phyloP scores from a whole-genome alignment of 805 yeast genomes.

The Metschnikowia colocasiae region DNA sequence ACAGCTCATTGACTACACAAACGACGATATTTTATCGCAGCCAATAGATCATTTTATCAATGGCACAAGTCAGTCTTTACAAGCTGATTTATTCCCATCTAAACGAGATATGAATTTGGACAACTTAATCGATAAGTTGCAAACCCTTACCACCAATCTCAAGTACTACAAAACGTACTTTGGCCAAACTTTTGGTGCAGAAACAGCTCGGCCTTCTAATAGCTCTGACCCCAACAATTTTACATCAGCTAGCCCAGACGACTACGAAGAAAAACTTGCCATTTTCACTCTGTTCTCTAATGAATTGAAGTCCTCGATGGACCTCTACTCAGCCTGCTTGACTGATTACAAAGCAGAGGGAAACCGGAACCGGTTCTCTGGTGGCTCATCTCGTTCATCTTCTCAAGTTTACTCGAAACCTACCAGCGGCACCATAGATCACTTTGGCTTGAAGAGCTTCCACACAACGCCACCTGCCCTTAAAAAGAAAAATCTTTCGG shows the following conservation, averaged over 20 bases:
- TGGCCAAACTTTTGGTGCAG: not conserved
- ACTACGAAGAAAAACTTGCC: slow-evolving; percentile 33
- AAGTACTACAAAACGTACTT: slow-evolving; percentile 35
- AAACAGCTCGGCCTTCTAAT: not conserved
- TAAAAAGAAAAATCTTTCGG: slow-evolving; percentile 24
- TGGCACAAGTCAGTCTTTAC: not conserved
- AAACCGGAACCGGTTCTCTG: slow-evolving; percentile 1
- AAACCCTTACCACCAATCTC: slow-evolving; percentile 32
- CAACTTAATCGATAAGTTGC: slow-evolving; percentile 28
- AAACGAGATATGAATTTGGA: slow-evolving; percentile 19
- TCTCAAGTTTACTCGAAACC: slow-evolving; percentile 19
- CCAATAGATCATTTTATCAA: not conserved
- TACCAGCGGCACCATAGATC: slow-evolving; percentile 16
- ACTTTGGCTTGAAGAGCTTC: slow-evolving; percentile 30
- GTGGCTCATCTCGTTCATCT: slow-evolving; percentile 12
- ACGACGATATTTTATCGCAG: slow-evolving; percentile 14
- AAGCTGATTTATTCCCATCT: slow-evolving; percentile 4
- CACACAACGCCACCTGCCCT: slow-evolving; percentile 24
- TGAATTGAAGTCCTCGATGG: slow-evolving; percentile 28
- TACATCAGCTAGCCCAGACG: slow-evolving; percentile 23
- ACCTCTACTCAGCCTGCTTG: slow-evolving; percentile 29
- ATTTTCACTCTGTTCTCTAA: slow-evolving; percentile 35
- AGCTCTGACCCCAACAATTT: not conserved
- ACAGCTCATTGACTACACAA: slow-evolving; percentile 15
- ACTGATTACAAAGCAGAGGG: slow-evolving; percentile 24